These are phyloP conservation scores for Adiantum capillusveneris DNA, from an alignment of 75 land plant genomes.

Conservation along the genomic window DNA sequence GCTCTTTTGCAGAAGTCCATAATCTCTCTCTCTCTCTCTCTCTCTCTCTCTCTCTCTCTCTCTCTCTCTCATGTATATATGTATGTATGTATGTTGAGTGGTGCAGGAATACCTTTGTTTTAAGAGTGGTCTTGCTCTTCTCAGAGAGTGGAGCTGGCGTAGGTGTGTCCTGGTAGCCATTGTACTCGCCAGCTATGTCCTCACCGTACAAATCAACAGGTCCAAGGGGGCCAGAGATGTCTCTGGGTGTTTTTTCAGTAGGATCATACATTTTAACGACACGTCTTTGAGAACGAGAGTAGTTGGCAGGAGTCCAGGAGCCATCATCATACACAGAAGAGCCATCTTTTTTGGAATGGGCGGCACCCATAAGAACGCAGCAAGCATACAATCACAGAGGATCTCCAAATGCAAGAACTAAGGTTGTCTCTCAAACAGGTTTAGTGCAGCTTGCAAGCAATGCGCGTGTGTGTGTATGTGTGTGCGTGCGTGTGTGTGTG, in stretches of 20 bases:
- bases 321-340: neutral
- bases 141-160: neutral
- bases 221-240: constrained; percentile 2
- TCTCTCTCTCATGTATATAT: too few species aligned
- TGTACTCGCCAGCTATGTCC: neutral
- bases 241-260: neutral
- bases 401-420: too few species aligned
- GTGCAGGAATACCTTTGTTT: constrained; percentile 1
- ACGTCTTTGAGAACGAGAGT: neutral
- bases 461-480: too few species aligned
- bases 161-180: neutral
- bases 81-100: too few species aligned
- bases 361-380: neutral
- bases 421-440: too few species aligned
- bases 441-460: too few species aligned
- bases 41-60: too few species aligned
- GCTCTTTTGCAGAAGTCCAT: too few species aligned
- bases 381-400: too few species aligned
- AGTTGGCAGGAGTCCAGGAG: neutral
- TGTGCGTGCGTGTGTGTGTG: too few species aligned
- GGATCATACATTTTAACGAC: neutral
- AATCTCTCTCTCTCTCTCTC: too few species aligned
- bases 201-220: neutral
- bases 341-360: neutral
- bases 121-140: constrained; percentile 1